These are phyloP conservation scores for Alternaria postmessia DNA, from an alignment of 2,329 filamentous ascomycete species.

Conservation along the genomic window DNA sequence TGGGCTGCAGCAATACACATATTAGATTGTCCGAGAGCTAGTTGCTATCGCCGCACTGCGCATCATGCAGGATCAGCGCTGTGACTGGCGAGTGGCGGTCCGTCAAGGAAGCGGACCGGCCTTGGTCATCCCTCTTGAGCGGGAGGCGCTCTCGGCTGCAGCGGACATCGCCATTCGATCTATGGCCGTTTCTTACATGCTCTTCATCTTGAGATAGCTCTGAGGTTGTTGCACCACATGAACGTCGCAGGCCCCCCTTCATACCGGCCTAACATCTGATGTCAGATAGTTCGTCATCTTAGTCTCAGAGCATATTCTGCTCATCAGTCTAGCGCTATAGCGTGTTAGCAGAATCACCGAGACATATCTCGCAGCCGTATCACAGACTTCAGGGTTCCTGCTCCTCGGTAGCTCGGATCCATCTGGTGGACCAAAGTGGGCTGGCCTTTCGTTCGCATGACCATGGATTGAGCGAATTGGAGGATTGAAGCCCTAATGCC, in stretches of 20 bases:
- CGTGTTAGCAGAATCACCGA: conserved; percentile 20
- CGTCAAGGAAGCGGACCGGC: conserved; percentile 34
- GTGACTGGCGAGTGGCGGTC: conserved; percentile 38
- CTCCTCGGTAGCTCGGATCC: conserved; percentile 17
- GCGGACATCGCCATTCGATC: conserved; percentile 38
- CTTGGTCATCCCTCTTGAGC: conserved; percentile 32
- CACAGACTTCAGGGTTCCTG: conserved; percentile 31
- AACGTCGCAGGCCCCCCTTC: conserved; percentile 4
- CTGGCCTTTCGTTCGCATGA: conserved; percentile 48
- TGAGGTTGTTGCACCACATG: conserved; percentile 24
- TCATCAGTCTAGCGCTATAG: conserved; percentile 5
- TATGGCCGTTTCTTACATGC: conserved; percentile 21
- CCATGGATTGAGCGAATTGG: conserved; percentile 40
- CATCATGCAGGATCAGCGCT: conserved; percentile 31
- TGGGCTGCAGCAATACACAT: conserved; percentile 33
- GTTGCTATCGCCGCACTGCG: conserved; percentile 24
- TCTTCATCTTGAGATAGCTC: conserved; percentile 13
- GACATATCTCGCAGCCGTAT: conserved; percentile 32
- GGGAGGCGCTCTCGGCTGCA: conserved; percentile 47
- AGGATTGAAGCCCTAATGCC: conserved; percentile 20
- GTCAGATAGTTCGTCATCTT: conserved; percentile 22
- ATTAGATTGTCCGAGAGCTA: conserved; percentile 27
- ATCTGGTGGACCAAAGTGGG: conserved; percentile 23
- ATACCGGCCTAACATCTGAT: conserved; percentile 20
- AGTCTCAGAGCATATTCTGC: conserved; percentile 13